Percentiles rank a stretch among this genome's conserved stretches.
Conservation (phyloP, 257 asterid species). For the Solanum tarijense region DNA sequence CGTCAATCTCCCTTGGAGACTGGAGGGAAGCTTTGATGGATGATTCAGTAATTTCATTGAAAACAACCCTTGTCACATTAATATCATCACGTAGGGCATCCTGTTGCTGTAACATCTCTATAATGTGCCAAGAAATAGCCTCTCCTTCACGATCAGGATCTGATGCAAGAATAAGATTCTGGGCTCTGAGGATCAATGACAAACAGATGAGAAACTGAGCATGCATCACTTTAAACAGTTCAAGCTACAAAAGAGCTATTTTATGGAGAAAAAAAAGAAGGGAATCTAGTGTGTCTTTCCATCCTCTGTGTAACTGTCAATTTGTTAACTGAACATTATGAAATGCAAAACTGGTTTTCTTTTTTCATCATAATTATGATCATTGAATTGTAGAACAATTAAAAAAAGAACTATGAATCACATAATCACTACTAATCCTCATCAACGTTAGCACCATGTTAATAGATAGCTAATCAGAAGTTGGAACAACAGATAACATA, state of each 20-base stretch:
- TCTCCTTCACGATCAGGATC: constrained; percentile 99
- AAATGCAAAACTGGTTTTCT: not conserved
- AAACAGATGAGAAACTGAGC: constrained; percentile 17
- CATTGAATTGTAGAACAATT: not conserved
- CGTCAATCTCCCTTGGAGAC: constrained; percentile 70
- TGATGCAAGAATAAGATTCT: constrained; percentile 88
- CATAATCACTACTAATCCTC: not conserved
- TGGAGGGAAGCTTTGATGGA: constrained; percentile 82
- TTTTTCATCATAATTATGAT: not conserved
- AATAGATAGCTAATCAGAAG: not conserved
- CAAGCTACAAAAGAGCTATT: not conserved
- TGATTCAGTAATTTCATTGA: constrained; percentile 82
- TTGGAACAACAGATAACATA: constrained; percentile 25
- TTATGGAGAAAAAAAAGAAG: not conserved
- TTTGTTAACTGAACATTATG: not conserved
- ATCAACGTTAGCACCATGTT: not conserved
- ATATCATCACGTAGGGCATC: constrained; percentile 65
- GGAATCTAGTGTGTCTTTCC: not conserved
- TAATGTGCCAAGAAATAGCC: constrained; percentile 96
- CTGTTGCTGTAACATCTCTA: constrained; percentile 93
- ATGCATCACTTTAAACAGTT: not conserved
- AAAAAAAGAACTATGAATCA: not conserved
- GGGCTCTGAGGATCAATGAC: constrained; percentile 53
- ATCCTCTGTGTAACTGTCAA: not conserved
- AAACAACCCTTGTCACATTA: constrained; percentile 70